Evolutionary conservation across 768 basidiomycete species (phyloP), one percentile per base, ranked within the genome.

Genomic region (Phlegmacium glaucopus): DNA sequence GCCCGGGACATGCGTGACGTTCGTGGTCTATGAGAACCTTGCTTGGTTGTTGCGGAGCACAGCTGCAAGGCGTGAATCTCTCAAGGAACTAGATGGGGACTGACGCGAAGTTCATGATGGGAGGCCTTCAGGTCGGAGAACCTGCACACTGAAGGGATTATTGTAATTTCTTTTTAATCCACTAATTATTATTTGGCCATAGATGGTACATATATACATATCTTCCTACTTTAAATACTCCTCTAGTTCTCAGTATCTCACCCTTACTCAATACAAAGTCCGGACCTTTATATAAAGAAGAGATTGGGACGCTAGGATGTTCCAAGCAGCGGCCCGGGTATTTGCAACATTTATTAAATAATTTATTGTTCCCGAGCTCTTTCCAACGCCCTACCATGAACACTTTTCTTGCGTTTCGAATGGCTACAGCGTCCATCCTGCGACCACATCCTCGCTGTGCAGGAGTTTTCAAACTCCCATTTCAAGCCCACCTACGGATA

Each of bases 1-100:
- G 12, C 96, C 96, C 0, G 96, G 95, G 25, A 98, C 95, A 3
- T 97, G 95, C 63, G 89, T 97, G 39, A 98, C 95, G 4, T 96
- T 98, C 55, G 95, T 98, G 32, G 94, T 97, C 15, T 99, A 98
- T 63, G 96, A 93, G 63, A 93, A 93, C 54, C 62, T 93, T 46
- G 90, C 90, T 0, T 93, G 90, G 90, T 59, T 91, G 22, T 64
- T 93, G 36, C 74, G 85, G 52, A 81, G 79, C 5, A 76, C 77
- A 3, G 89, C 88, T 40, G 70, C 72, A n/a, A 75, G 67, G 49
- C 72, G 77, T 26, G 79, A 77, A 48, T 63, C 63, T 43, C 39
- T 25, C 34, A 37, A 39, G 40, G 30, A 48, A 32, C 13, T 36
- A n/a, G 25, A 44, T 32, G 29, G 42, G 25, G 16, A 34, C 32